These are phyloP conservation scores for Penicillium coffeae DNA, from an alignment of 495 filamentous ascomycete species.

Conservation along the genomic window DNA sequence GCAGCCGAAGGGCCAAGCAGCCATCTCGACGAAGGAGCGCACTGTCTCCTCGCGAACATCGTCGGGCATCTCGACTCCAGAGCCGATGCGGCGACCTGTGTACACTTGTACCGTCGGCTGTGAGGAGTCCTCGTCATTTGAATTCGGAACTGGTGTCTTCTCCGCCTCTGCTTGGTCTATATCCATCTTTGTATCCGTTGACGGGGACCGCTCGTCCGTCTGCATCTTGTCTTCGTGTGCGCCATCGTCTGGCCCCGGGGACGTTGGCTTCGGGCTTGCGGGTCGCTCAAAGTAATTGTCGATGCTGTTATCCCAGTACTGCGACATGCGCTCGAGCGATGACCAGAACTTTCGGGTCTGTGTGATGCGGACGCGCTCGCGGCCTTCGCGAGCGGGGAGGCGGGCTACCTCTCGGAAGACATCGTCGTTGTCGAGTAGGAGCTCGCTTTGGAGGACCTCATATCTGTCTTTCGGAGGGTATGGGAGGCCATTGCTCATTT, in stretches of 20 bases:
- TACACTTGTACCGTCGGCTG: slow-evolving; percentile 32
- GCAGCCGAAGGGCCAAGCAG: slow-evolving; percentile 76
- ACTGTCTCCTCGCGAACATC: slow-evolving; percentile 68
- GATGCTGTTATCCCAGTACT: slow-evolving; percentile 61
- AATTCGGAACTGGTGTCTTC: neutral
- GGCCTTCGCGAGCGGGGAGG: slow-evolving; percentile 36
- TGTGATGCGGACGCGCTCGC: slow-evolving; percentile 42
- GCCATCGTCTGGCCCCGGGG: slow-evolving; percentile 8
- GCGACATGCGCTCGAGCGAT: slow-evolving; percentile 52
- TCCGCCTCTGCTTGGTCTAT: slow-evolving; percentile 19
- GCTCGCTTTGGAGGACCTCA: slow-evolving; percentile 45
- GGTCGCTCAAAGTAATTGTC: slow-evolving; percentile 52
- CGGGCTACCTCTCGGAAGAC: slow-evolving; percentile 51
- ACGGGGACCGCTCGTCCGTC: slow-evolving; percentile 12
- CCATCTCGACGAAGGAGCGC: slow-evolving; percentile 69
- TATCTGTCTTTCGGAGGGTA: slow-evolving; percentile 47
- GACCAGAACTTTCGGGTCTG: slow-evolving; percentile 61
- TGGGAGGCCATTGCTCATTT: slow-evolving; percentile 49
- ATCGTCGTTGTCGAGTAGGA: slow-evolving; percentile 53
- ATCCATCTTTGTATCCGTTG: slow-evolving; percentile 29
- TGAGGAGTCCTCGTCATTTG: neutral
- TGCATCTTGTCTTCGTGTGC: slow-evolving; percentile 21
- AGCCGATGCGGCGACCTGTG: slow-evolving; percentile 54
- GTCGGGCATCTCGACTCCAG: slow-evolving; percentile 70
- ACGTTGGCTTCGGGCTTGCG: slow-evolving; percentile 21